Conservation (phyloP, 345 rosid genomes). For the Cardamine resedifolia region DNA sequence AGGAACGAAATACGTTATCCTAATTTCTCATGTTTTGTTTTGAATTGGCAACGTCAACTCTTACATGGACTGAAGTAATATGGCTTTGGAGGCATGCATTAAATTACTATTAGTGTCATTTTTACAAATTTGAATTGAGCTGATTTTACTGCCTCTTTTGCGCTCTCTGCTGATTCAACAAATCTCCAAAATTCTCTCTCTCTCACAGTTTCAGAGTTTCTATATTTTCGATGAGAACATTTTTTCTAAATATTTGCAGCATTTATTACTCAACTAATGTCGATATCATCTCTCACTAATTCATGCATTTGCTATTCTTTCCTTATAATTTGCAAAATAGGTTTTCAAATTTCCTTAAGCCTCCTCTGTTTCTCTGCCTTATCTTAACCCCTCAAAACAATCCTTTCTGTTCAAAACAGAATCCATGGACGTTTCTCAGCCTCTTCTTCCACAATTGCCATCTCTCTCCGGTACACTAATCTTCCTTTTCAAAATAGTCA, state of each 20-base stretch:
- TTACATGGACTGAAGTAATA: neutral
- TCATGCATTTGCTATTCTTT: neutral
- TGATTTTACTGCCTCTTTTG: neutral
- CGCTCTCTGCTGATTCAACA: neutral
- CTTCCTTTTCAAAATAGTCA: neutral
- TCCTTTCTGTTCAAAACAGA: neutral
- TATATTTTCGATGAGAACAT: too few relatives aligned
- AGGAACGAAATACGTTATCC: neutral
- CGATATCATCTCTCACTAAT: neutral
- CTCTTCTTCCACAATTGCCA: constrained; percentile 14
- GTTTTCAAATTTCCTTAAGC: neutral
- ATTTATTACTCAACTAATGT: neutral
- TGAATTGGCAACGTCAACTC: neutral
- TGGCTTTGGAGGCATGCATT: neutral
- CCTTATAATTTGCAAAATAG: neutral
- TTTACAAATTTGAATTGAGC: neutral
- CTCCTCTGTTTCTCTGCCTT: neutral
- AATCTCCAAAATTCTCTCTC: neutral
- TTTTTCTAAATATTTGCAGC: neutral
- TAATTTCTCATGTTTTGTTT: neutral
- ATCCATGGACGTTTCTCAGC: constrained; percentile 26
- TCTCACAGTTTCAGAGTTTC: neutral
- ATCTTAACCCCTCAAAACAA: neutral
- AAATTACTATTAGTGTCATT: neutral
- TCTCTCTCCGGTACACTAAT: constrained; percentile 23